Evolutionary conservation across 495 filamentous ascomycete genomes (phyloP).

Genomic region (Margaritispora aquatica): DNA sequence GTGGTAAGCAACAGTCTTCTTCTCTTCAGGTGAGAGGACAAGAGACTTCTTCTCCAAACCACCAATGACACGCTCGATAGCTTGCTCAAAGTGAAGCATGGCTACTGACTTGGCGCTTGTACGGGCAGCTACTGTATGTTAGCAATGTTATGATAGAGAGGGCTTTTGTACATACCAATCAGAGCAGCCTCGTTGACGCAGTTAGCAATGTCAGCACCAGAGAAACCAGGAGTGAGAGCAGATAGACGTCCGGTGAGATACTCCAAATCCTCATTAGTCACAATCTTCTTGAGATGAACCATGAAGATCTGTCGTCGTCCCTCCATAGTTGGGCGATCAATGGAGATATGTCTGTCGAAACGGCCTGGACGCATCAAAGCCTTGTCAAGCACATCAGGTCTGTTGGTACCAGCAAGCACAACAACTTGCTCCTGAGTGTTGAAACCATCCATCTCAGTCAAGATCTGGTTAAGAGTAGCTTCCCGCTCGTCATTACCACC

Average conservation of each 20-base stretch:
- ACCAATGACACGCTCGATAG: constrained; percentile 94
- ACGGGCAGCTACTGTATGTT: constrained; percentile 64
- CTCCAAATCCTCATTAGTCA: constrained; percentile 82
- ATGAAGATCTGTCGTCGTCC: constrained; percentile 93
- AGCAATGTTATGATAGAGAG: constrained; percentile 19
- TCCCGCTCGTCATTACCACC: constrained; percentile 97
- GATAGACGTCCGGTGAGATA: constrained; percentile 80
- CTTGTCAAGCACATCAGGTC: constrained; percentile 89
- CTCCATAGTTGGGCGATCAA: constrained; percentile 93
- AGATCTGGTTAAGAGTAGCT: constrained; percentile 92
- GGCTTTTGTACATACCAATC: constrained; percentile 62
- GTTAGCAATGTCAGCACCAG: constrained; percentile 96
- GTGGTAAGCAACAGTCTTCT: constrained; percentile 93
- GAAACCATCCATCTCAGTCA: constrained; percentile 99
- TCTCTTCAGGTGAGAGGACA: constrained; percentile 87
- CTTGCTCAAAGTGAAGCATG: constrained; percentile 92
- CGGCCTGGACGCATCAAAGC: constrained; percentile 94
- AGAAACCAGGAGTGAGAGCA: constrained; percentile 90
- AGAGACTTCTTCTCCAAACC: constrained; percentile 95
- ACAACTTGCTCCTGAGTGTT: constrained; percentile 96
- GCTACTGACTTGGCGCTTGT: constrained; percentile 65
- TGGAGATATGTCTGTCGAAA: constrained; percentile 91
- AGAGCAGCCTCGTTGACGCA: constrained; percentile 96
- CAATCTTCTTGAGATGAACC: constrained; percentile 88
- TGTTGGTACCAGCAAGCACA: constrained; percentile 95